Conservation (phyloP, 2,329 filamentous ascomycete species). For the Alternaria sp. region DNA sequence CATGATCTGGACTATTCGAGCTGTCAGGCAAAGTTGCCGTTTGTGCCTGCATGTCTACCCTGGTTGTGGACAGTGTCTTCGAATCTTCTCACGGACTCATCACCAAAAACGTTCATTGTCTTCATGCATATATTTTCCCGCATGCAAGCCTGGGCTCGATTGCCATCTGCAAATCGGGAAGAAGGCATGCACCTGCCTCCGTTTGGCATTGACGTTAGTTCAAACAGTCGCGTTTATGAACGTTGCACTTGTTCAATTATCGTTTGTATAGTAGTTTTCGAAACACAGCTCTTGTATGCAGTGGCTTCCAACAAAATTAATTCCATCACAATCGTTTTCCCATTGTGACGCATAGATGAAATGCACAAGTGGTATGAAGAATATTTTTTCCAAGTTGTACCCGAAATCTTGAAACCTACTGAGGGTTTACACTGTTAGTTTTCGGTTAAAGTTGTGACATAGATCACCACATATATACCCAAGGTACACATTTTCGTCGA, state of each 20-base stretch:
- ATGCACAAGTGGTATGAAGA: not conserved
- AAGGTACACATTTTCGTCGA: too few species aligned
- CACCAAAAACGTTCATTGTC: conserved; percentile 20
- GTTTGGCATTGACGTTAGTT: not conserved
- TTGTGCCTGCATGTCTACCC: conserved; percentile 9
- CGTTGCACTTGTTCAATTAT: conserved; percentile 1
- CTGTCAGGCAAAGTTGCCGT: conserved; percentile 3
- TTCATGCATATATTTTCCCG: conserved; percentile 15
- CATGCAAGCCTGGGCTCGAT: conserved; percentile 1
- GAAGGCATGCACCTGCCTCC: conserved; percentile 5
- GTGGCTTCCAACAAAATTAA: conserved; percentile 2
- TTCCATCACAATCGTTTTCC: not conserved
- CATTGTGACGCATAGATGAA: not conserved
- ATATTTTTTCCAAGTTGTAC: too few species aligned
- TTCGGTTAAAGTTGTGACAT: too few species aligned
- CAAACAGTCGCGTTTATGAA: not conserved
- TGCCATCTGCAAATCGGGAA: conserved; percentile 4
- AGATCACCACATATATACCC: too few species aligned
- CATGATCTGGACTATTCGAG: conserved; percentile 3
- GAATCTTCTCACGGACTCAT: not conserved
- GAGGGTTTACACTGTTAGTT: too few species aligned
- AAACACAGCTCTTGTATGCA: not conserved
- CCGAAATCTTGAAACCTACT: too few species aligned
- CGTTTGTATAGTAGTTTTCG: conserved; percentile 19
- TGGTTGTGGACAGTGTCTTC: conserved; percentile 5